Percentiles rank a stretch among this genome's conserved stretches.
Evolutionary conservation across 768 basidiomycete genomes (phyloP).

Genomic region (Coprinellus micaceus): DNA sequence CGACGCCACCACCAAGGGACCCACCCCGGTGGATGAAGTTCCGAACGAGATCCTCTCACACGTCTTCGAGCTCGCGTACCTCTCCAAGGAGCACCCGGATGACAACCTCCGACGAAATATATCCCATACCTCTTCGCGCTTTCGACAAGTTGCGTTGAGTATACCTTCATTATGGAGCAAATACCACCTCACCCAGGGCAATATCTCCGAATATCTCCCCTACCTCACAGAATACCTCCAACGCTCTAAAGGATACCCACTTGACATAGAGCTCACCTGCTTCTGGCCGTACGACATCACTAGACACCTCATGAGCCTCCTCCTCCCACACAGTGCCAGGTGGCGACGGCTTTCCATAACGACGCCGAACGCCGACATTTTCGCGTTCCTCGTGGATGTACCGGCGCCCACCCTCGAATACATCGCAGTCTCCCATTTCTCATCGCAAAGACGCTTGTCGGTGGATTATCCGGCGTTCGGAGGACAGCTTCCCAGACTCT

Average conservation of each 20-base stretch:
- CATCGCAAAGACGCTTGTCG: conserved; percentile 15
- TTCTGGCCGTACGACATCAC: conserved; percentile 23
- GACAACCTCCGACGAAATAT: conserved; percentile 9
- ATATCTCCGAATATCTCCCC: conserved; percentile 18
- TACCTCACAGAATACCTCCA: conserved; percentile 21
- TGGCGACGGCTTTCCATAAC: conserved; percentile 26
- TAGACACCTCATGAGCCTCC: conserved; percentile 18
- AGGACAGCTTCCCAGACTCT: conserved; percentile 21
- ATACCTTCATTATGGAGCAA: conserved; percentile 33
- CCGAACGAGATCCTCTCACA: conserved; percentile 28
- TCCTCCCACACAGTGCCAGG: conserved; percentile 26
- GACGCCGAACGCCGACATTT: conserved; percentile 19
- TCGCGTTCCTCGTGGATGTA: conserved; percentile 20
- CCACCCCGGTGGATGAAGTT: conserved; percentile 19
- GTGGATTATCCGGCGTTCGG: conserved; percentile 19
- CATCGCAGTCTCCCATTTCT: conserved; percentile 24
- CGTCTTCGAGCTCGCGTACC: conserved; percentile 23
- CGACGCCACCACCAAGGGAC: no score
- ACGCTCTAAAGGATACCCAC: conserved; percentile 25
- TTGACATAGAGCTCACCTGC: conserved; percentile 27
- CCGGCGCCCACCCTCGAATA: conserved; percentile 20
- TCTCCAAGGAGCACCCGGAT: conserved; percentile 8
- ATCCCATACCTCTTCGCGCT: conserved; percentile 20
- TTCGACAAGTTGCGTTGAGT: conserved; percentile 20
- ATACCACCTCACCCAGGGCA: conserved; percentile 23